phyloP scores from a whole-genome alignment of 768 basidiomycete species.

The Tylopilus plumbeoviolaceoides region DNA sequence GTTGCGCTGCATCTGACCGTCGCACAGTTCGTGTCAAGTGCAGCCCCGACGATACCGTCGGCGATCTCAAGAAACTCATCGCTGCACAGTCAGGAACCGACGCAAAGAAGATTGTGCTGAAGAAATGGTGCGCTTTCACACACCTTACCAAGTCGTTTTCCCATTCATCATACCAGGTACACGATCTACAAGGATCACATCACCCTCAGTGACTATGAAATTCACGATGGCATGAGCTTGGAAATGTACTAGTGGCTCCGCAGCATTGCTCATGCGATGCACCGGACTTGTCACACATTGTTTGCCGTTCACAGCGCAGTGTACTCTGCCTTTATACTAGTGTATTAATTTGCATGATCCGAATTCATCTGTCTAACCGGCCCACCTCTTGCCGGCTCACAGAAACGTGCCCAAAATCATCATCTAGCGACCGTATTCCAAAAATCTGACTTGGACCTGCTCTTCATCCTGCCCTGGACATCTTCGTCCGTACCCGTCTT shows the following conservation, averaged over 20 bases:
- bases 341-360: slow-evolving; percentile 1
- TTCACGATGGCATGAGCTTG: slow-evolving; percentile 88
- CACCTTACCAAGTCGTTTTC: background rate
- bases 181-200: slow-evolving; percentile 96
- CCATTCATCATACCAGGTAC: slow-evolving; percentile 50
- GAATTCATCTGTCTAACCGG: background rate
- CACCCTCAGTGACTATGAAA: slow-evolving; percentile 88
- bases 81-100: slow-evolving; percentile 95
- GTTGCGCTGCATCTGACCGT: slow-evolving; percentile 3
- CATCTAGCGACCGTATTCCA: slow-evolving; percentile 3
- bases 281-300: background rate
- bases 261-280: background rate
- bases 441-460: slow-evolving; percentile 20
- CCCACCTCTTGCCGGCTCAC: background rate
- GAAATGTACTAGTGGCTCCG: slow-evolving; percentile 76
- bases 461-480: slow-evolving; percentile 1
- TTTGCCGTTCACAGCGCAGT: slow-evolving; percentile 1
- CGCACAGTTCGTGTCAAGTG: slow-evolving; percentile 90
- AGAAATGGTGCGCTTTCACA: slow-evolving; percentile 78
- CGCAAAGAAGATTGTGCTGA: slow-evolving; percentile 79
- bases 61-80: slow-evolving; percentile 95
- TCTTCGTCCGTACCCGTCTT: slow-evolving; percentile 7
- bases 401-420: background rate
- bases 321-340: slow-evolving; percentile 13
- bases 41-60: slow-evolving; percentile 92